Evolutionary conservation across 441 rosid genomes (phyloP).

Genomic region (Raphanus hybrid): DNA sequence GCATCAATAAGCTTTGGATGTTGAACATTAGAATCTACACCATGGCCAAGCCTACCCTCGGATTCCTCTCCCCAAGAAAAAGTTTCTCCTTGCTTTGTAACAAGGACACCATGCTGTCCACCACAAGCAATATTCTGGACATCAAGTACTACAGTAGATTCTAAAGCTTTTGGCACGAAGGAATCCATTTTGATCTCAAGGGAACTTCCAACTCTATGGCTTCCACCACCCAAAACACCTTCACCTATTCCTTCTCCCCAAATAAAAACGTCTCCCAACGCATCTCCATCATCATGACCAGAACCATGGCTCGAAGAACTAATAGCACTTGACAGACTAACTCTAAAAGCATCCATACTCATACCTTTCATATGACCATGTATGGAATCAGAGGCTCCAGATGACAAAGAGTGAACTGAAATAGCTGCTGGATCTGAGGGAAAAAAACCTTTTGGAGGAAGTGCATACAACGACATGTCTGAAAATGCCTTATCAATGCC

Average conservation of each 20-base stretch:
- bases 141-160: slow-evolving; percentile 91
- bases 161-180: slow-evolving; percentile 85
- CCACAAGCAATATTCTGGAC: slow-evolving; percentile 96
- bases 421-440: slow-evolving; percentile 79
- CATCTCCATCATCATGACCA: slow-evolving; percentile 99
- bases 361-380: slow-evolving; percentile 77
- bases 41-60: slow-evolving; percentile 98
- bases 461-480: slow-evolving; percentile 69
- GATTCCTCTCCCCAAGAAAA: slow-evolving; percentile 98
- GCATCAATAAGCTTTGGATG: slow-evolving; percentile 88
- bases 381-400: slow-evolving; percentile 85
- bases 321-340: slow-evolving; percentile 96
- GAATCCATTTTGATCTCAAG: slow-evolving; percentile 75
- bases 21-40: slow-evolving; percentile 85
- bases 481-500: slow-evolving; percentile 75
- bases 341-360: slow-evolving; percentile 83
- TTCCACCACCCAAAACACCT: slow-evolving; percentile 91
- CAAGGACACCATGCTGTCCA: slow-evolving; percentile 86
- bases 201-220: slow-evolving; percentile 65
- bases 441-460: slow-evolving; percentile 82
- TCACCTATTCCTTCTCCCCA: slow-evolving; percentile 98
- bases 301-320: slow-evolving; percentile 99
- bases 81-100: slow-evolving; percentile 90
- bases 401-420: slow-evolving; percentile 67
- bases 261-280: slow-evolving; percentile 93